Percentiles rank a stretch among this genome's conserved stretches.
These are phyloP conservation scores for Firmiana major DNA, from an alignment of 345 rosid species.

Conservation along the genomic window DNA sequence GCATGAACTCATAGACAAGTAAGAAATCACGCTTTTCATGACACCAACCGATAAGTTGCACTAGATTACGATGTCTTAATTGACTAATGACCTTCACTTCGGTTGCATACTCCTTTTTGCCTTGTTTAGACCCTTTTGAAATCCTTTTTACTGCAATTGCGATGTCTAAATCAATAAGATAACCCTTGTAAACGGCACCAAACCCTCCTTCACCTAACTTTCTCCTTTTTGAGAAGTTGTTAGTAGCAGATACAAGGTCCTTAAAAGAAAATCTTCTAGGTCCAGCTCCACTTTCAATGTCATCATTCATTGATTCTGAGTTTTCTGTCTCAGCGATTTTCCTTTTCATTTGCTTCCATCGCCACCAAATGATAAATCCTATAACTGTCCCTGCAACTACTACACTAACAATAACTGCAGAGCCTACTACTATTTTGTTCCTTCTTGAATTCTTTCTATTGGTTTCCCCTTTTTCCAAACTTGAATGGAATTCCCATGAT, in stretches of 20 bases:
- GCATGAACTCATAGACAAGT: slow-evolving; percentile 72
- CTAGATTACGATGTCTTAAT: slow-evolving; percentile 59
- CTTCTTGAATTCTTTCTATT: neutral
- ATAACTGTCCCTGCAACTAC: neutral
- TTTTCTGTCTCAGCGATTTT: neutral
- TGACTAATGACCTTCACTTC: slow-evolving; percentile 55
- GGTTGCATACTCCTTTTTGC: slow-evolving; percentile 37
- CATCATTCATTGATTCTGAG: slow-evolving; percentile 26
- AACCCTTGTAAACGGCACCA: slow-evolving; percentile 37
- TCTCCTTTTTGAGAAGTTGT: slow-evolving; percentile 21
- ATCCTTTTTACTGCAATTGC: no score
- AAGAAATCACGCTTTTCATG: slow-evolving; percentile 55
- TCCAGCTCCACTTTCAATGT: slow-evolving; percentile 35
- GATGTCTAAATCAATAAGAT: neutral
- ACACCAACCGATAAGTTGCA: slow-evolving; percentile 70
- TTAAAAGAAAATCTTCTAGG: slow-evolving; percentile 32
- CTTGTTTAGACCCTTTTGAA: neutral
- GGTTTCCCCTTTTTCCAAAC: no score
- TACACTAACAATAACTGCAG: no score
- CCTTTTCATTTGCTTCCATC: slow-evolving; percentile 9
- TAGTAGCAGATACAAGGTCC: slow-evolving; percentile 33
- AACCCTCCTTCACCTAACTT: slow-evolving; percentile 45
- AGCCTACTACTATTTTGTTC: neutral
- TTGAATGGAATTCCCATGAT: neutral
- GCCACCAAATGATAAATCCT: neutral